Evolutionary conservation across 257 asterid species (phyloP).

Genomic region (Lavandula angustifolia): DNA sequence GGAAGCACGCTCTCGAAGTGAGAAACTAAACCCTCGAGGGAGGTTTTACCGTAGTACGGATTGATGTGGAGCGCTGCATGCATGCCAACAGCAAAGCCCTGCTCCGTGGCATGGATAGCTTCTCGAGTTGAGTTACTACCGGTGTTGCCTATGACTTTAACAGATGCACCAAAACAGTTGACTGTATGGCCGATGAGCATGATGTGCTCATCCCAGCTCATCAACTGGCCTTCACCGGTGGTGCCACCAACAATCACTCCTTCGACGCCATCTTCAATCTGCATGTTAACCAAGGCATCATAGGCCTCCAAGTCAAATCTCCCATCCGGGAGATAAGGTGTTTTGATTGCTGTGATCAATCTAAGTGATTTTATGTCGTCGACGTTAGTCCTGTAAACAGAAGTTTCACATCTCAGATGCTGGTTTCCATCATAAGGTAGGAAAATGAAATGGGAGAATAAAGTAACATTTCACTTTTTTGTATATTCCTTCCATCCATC

Average conservation of each 20-base stretch:
- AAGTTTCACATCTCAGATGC: constrained; percentile 20
- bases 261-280: constrained; percentile 81
- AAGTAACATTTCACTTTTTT: no score
- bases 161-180: no score
- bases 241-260: constrained; percentile 95
- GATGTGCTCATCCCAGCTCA: constrained; percentile 96
- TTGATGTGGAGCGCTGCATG: constrained; percentile 95
- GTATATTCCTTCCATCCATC: no score
- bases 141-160: constrained; percentile 54
- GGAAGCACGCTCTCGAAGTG: constrained; percentile 76
- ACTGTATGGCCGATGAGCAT: constrained; percentile 45
- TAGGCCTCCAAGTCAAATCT: constrained; percentile 36
- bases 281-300: constrained; percentile 73
- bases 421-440: background rate
- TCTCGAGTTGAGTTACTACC: constrained; percentile 96
- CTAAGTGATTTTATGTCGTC: constrained; percentile 78
- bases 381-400: constrained; percentile 68
- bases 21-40: constrained; percentile 72
- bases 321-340: no score
- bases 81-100: constrained; percentile 97
- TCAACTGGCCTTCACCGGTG: constrained; percentile 94
- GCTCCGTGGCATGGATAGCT: constrained; percentile 92
- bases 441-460: background rate
- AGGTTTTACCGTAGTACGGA: constrained; percentile 93
- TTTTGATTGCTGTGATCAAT: constrained; percentile 47